Evolutionary conservation across 768 basidiomycete species (phyloP).

Genomic region (Mycena metata): DNA sequence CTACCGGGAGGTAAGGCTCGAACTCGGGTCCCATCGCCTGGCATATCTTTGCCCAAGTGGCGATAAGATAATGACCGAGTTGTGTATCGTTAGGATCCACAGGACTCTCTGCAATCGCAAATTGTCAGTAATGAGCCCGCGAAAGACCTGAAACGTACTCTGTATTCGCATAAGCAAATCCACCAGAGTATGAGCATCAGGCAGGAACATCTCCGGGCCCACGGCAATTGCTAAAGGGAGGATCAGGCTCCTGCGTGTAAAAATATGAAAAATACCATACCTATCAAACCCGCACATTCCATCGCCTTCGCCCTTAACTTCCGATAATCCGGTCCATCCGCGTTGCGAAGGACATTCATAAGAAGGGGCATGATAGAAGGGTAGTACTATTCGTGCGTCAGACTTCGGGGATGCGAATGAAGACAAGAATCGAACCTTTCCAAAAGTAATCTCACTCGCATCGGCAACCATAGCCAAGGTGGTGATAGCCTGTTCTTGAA

Average conservation of each 20-base stretch:
- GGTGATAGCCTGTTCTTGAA: constrained; percentile 91
- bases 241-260: background rate
- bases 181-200: constrained; percentile 79
- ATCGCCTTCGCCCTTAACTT: constrained; percentile 86
- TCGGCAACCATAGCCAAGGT: constrained; percentile 92
- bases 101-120: constrained; percentile 65
- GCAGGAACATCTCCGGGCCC: constrained; percentile 82
- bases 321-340: constrained; percentile 73
- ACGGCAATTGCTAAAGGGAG: constrained; percentile 80
- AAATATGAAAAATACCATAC: constrained; percentile 50
- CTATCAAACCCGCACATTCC: constrained; percentile 91
- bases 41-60: constrained; percentile 92
- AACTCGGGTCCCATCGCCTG: constrained; percentile 89
- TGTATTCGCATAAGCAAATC: constrained; percentile 83
- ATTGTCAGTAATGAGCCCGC: background rate
- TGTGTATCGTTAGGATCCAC: constrained; percentile 81
- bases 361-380: constrained; percentile 84
- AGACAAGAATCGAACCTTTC: constrained; percentile 61
- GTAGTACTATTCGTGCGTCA: constrained; percentile 68
- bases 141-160: constrained; percentile 58
- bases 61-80: constrained; percentile 80
- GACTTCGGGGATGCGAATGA: background rate
- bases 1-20: constrained; percentile 86
- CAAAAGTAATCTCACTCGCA: constrained; percentile 84
- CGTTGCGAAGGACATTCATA: constrained; percentile 80